Conservation (phyloP, 805 yeast genomes). For the Pichia phayaonensis region DNA sequence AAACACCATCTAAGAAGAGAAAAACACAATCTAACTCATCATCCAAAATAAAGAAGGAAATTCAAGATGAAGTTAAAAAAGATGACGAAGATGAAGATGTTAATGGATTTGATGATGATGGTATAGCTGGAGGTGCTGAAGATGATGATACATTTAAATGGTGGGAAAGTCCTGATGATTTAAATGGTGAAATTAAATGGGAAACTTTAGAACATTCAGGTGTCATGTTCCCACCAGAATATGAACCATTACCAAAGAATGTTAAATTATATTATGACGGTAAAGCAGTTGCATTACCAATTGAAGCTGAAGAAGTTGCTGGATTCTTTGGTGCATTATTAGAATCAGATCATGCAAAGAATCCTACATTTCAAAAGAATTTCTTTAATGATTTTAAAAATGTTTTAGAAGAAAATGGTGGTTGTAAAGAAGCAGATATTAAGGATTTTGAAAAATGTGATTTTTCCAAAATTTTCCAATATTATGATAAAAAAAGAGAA, state of each 20-base stretch:
- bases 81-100: slow-evolving; percentile 4
- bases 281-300: slow-evolving; percentile 65
- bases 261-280: slow-evolving; percentile 74
- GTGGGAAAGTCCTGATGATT: slow-evolving; percentile 77
- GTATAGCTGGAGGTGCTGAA: slow-evolving; percentile 7
- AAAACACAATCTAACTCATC: background rate
- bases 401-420: slow-evolving; percentile 66
- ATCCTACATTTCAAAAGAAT: slow-evolving; percentile 78
- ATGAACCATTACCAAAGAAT: slow-evolving; percentile 74
- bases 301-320: slow-evolving; percentile 91
- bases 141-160: slow-evolving; percentile 61
- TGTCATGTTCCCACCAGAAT: slow-evolving; percentile 87
- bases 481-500: slow-evolving; percentile 63
- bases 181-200: slow-evolving; percentile 80
- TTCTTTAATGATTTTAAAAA: slow-evolving; percentile 72
- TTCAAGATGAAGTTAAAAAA: slow-evolving; percentile 2
- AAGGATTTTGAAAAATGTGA: slow-evolving; percentile 63
- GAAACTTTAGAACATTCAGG: slow-evolving; percentile 80
- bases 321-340: slow-evolving; percentile 88
- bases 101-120: slow-evolving; percentile 8
- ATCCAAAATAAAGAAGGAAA: background rate
- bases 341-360: slow-evolving; percentile 81
- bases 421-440: slow-evolving; percentile 43
- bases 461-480: slow-evolving; percentile 63
- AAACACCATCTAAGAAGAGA: background rate